These are phyloP conservation scores for Trichoderma lentiforme DNA, from an alignment of 2,329 filamentous ascomycete species.

Conservation along the genomic window DNA sequence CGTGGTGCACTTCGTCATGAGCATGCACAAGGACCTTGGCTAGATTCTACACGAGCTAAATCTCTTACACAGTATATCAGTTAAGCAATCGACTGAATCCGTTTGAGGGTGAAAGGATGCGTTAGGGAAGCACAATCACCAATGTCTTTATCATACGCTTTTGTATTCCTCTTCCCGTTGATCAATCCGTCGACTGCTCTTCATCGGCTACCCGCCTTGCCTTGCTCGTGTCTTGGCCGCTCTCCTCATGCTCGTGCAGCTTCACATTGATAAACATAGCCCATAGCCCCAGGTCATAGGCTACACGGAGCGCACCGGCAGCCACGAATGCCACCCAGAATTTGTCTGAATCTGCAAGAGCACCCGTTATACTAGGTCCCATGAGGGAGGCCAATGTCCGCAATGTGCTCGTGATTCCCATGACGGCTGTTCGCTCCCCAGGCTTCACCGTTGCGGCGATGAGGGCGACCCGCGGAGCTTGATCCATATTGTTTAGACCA, in stretches of 20 bases:
- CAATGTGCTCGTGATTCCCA: constrained; percentile 63
- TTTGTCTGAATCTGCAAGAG: constrained; percentile 47
- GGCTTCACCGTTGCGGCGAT: constrained; percentile 64
- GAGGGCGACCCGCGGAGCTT: constrained; percentile 62
- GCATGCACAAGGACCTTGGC: neutral
- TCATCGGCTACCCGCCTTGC: neutral
- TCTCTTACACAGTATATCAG: too few species aligned
- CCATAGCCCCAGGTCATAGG: constrained; percentile 58
- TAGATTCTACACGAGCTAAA: too few species aligned
- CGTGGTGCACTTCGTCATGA: neutral
- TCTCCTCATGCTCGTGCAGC: constrained; percentile 43
- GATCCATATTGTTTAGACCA: constrained; percentile 66
- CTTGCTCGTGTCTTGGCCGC: neutral
- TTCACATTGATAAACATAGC: constrained; percentile 58
- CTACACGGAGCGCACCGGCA: constrained; percentile 50
- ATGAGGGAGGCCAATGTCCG: constrained; percentile 56
- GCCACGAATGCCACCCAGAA: constrained; percentile 63
- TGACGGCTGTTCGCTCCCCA: constrained; percentile 64
- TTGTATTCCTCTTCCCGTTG: neutral
- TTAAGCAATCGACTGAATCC: too few species aligned
- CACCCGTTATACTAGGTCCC: constrained; percentile 54
- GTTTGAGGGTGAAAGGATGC: too few species aligned
- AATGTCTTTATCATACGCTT: too few species aligned
- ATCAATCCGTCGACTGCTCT: neutral
- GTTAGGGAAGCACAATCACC: too few species aligned